Evolutionary conservation across 176 grass and related monocot species (phyloP).

Genomic region (Rhynchospora tenuis): DNA sequence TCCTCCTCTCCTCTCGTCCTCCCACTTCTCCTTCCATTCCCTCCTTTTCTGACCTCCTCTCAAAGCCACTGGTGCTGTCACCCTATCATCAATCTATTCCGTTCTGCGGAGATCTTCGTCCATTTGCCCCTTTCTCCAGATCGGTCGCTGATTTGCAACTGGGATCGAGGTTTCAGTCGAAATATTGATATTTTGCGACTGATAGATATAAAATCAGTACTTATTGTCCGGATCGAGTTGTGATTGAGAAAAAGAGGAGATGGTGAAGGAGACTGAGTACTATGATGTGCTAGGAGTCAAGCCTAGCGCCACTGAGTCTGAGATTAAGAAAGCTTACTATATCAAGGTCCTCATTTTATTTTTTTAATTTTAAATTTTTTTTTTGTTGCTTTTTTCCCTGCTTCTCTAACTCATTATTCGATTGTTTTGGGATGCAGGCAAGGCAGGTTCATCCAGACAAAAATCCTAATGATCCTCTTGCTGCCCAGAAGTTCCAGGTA

Average conservation of each 20-base stretch:
- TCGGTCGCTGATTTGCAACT: not conserved
- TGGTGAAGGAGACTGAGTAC: constrained; percentile 92
- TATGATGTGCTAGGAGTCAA: constrained; percentile 82
- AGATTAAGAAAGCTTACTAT: constrained; percentile 99
- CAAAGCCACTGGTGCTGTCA: not conserved
- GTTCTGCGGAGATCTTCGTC: not conserved
- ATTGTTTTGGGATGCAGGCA: constrained; percentile 44
- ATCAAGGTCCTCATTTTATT: constrained; percentile 50
- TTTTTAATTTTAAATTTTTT: not conserved
- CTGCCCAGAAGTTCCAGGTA: constrained; percentile 84
- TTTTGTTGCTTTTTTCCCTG: not conserved
- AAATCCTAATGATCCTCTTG: constrained; percentile 80
- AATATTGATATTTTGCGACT: not conserved
- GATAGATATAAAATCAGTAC: not conserved
- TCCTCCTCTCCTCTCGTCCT: not conserved
- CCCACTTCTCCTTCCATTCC: not conserved
- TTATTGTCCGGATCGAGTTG: not conserved
- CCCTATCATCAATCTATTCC: too few species aligned
- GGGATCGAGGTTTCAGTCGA: not conserved
- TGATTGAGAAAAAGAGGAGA: constrained; percentile 14
- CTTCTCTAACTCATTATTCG: not conserved
- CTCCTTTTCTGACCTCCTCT: not conserved
- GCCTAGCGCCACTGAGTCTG: constrained; percentile 66
- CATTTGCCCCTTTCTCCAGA: not conserved
- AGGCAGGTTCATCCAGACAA: constrained; percentile 95